phyloP scores from a whole-genome alignment of 352 stramenopile genomes.

The Blastocystis sp. region DNA sequence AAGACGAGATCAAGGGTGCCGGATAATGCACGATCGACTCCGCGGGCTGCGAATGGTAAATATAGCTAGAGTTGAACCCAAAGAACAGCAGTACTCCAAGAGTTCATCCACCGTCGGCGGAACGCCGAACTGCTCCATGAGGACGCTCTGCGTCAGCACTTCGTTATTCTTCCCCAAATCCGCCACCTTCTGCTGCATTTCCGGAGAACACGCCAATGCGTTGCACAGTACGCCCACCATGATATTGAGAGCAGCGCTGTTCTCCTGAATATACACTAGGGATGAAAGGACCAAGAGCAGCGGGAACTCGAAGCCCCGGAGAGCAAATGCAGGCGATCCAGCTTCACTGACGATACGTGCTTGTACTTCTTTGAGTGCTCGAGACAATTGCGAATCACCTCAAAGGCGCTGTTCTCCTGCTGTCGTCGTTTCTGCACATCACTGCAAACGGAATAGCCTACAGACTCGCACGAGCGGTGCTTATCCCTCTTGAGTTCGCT shows the following conservation, averaged over 20 bases:
- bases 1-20: not conserved
- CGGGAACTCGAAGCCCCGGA: not conserved
- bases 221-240: slow-evolving; percentile 39
- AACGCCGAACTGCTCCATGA: not conserved
- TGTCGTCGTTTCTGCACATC: slow-evolving; percentile 49
- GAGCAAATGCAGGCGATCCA: slow-evolving; percentile 42
- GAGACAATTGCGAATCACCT: not conserved
- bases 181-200: not conserved
- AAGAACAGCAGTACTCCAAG: not conserved
- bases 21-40: not conserved
- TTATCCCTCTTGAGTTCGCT: slow-evolving; percentile 54
- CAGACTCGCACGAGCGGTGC: slow-evolving; percentile 49
- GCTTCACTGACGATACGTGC: not conserved
- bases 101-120: not conserved
- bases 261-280: slow-evolving; percentile 62
- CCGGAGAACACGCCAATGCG: not conserved
- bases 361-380: slow-evolving; percentile 25
- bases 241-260: slow-evolving; percentile 43
- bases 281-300: not conserved
- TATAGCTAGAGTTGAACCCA: not conserved
- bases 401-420: slow-evolving; percentile 26
- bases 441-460: not conserved
- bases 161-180: not conserved
- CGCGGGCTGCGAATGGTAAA: not conserved
- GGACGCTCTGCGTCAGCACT: not conserved